These are phyloP conservation scores for Fereydounia khargensis DNA, from an alignment of 1,284 basidiomycete species.

Conservation along the genomic window DNA sequence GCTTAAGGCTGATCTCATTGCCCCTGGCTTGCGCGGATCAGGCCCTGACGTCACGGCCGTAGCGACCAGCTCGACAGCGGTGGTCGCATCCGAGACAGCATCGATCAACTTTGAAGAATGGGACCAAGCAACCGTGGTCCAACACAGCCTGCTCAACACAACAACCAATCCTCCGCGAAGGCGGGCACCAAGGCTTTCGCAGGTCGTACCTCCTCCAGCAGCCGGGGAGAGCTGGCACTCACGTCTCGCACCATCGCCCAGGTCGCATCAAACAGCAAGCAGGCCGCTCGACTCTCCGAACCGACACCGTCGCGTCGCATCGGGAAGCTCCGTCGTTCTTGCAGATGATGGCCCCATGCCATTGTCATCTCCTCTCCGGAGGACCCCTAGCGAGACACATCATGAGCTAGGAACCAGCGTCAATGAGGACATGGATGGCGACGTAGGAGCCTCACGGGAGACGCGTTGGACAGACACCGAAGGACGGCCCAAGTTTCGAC, in stretches of 20 bases:
- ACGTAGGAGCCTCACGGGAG: no score
- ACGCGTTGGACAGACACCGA: constrained; percentile 18
- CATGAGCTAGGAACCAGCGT: no score
- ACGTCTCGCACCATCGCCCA: background rate
- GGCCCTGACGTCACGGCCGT: background rate
- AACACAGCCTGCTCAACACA: no score
- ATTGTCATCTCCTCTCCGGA: no score
- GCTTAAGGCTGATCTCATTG: background rate
- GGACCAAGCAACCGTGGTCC: no score
- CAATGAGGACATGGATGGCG: constrained; percentile 2
- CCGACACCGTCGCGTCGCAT: background rate
- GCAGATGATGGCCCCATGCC: background rate
- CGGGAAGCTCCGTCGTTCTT: background rate
- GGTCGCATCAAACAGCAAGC: no score
- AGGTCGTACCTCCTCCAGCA: background rate
- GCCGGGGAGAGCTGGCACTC: background rate
- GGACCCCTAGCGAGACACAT: background rate
- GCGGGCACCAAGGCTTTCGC: background rate
- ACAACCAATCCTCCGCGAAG: no score
- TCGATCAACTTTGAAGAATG: no score
- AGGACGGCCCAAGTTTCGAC: constrained; percentile 21
- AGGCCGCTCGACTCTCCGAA: background rate
- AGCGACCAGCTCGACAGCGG: background rate
- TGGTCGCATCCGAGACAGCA: background rate
- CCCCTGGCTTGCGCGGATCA: background rate